Conservation (phyloP, 768 basidiomycete species). For the Chalciporus piperatus region DNA sequence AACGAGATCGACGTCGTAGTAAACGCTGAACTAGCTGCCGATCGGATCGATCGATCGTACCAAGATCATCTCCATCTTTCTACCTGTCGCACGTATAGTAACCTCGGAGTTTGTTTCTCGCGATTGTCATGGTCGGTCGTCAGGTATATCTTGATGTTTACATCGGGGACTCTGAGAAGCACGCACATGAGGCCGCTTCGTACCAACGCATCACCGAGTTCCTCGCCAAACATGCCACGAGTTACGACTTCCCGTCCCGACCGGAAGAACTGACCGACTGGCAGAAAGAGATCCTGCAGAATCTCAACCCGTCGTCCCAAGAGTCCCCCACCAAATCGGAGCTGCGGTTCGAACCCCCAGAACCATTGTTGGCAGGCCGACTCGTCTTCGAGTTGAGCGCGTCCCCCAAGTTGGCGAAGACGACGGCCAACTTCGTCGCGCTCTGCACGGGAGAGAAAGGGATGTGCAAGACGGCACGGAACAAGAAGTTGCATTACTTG, state of each 20-base stretch:
- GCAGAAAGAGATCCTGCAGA: constrained; percentile 45
- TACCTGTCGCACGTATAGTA: no score
- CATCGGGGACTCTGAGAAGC: constrained; percentile 35
- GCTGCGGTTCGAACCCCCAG: constrained; percentile 35
- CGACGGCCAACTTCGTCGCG: constrained; percentile 46
- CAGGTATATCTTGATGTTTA: constrained; percentile 41
- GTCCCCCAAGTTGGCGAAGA: constrained; percentile 42
- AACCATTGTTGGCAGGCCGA: constrained; percentile 39
- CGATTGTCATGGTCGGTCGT: constrained; percentile 6
- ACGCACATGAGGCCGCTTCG: constrained; percentile 22
- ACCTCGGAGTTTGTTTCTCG: neutral
- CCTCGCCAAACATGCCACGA: constrained; percentile 36
- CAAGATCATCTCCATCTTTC: no score
- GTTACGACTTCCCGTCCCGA: constrained; percentile 41
- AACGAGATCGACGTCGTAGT: no score
- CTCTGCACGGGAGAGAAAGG: constrained; percentile 46
- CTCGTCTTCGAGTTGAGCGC: constrained; percentile 41
- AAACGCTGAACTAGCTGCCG: no score
- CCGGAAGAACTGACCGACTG: constrained; percentile 41
- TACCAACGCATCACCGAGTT: constrained; percentile 34
- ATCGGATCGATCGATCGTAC: neutral
- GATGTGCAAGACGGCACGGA: constrained; percentile 43
- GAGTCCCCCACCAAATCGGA: constrained; percentile 1
- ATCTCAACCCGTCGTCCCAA: constrained; percentile 34
- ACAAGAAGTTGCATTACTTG: constrained; percentile 43